These are phyloP conservation scores for Cucurbita argyrosperma DNA, from an alignment of 306 rosid genomes.

Conservation along the genomic window DNA sequence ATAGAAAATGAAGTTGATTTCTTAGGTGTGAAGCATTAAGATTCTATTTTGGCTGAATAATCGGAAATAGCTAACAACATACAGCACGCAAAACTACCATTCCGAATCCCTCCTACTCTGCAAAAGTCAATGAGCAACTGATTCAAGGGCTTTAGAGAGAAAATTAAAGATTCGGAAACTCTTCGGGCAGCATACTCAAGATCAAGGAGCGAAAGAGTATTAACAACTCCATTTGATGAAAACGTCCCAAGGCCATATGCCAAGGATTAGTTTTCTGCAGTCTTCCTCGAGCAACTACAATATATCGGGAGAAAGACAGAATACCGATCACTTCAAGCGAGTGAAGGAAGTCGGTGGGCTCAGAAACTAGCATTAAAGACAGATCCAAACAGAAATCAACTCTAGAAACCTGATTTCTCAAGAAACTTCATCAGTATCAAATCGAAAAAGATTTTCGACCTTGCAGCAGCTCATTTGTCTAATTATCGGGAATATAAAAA, in stretches of 20 bases:
- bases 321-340: neutral
- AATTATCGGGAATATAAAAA: neutral
- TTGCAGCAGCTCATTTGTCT: neutral
- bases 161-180: neutral
- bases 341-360: neutral
- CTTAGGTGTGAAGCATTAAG: conserved; percentile 1
- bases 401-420: neutral
- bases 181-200: neutral
- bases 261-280: neutral
- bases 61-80: neutral
- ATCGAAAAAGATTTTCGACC: neutral
- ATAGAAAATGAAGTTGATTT: neutral
- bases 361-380: neutral
- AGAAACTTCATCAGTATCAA: neutral
- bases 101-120: neutral
- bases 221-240: neutral
- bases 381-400: neutral
- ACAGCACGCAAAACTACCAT: neutral
- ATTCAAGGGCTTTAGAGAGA: neutral
- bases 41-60: neutral
- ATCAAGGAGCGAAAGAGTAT: neutral
- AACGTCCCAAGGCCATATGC: neutral
- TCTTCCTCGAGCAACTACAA: neutral
- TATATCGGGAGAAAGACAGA: neutral
- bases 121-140: neutral